Evolutionary conservation across 2,329 filamentous ascomycete species (phyloP).

Genomic region (Arachnopeziza araneosa): DNA sequence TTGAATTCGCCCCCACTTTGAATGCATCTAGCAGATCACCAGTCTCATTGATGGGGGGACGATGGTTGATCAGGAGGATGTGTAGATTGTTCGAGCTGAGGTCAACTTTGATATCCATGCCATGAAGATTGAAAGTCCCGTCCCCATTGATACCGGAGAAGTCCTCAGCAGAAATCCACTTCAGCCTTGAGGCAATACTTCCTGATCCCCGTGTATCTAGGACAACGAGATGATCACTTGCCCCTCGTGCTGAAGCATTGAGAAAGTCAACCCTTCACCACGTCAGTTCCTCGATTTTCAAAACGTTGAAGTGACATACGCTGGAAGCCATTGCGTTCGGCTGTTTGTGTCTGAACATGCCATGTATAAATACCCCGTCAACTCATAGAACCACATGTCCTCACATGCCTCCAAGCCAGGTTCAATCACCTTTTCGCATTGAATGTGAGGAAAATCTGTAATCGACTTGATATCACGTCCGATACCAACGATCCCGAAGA

Average conservation of each 20-base stretch:
- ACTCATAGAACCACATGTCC: constrained; percentile 28
- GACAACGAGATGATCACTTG: constrained; percentile 22
- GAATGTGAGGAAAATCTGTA: constrained; percentile 28
- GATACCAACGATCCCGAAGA: constrained; percentile 29
- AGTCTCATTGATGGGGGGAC: constrained; percentile 30
- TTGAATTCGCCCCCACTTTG: constrained; percentile 32
- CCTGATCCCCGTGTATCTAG: constrained; percentile 24
- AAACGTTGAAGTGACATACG: constrained; percentile 16
- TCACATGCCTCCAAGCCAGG: constrained; percentile 24
- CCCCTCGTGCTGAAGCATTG: constrained; percentile 21
- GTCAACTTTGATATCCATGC: constrained; percentile 30
- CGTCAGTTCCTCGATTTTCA: neutral
- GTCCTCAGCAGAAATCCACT: constrained; percentile 19
- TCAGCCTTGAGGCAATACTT: constrained; percentile 17
- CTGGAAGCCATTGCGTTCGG: constrained; percentile 23
- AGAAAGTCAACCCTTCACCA: constrained; percentile 16
- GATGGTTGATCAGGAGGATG: constrained; percentile 33
- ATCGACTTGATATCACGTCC: constrained; percentile 29
- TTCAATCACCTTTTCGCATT: constrained; percentile 22
- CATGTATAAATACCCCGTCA: constrained; percentile 25
- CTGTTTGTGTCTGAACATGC: constrained; percentile 23
- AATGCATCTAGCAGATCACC: constrained; percentile 29
- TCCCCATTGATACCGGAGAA: constrained; percentile 25
- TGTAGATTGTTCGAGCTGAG: constrained; percentile 19
- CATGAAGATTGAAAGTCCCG: constrained; percentile 29